phyloP scores from a whole-genome alignment of 2,329 filamentous ascomycete species.

The Cordyceps cicadae region DNA sequence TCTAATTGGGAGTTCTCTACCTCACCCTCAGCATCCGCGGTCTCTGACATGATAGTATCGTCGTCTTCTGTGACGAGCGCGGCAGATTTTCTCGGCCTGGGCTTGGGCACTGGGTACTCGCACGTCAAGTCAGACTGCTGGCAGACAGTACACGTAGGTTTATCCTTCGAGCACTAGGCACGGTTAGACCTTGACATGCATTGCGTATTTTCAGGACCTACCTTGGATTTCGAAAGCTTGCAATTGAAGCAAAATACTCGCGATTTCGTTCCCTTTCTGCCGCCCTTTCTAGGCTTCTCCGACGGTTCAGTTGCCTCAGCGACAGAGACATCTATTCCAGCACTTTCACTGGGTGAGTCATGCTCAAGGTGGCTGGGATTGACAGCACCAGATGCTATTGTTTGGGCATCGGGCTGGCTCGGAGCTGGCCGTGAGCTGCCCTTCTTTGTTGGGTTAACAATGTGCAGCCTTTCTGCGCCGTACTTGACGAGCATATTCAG shows the following conservation, averaged over 20 bases:
- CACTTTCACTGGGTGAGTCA: neutral
- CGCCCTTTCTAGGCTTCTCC: conserved; percentile 1
- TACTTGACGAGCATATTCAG: conserved; percentile 49
- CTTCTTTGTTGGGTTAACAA: conserved; percentile 43
- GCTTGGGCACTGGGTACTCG: conserved; percentile 30
- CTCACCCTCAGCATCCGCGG: conserved; percentile 13
- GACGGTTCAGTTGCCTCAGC: neutral
- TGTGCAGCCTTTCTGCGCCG: conserved; percentile 48
- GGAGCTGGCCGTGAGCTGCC: conserved; percentile 15
- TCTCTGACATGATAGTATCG: conserved; percentile 11
- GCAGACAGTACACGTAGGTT: conserved; percentile 33
- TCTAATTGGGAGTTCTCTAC: conserved; percentile 3
- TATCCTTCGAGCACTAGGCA: conserved; percentile 32
- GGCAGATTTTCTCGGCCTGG: conserved; percentile 18
- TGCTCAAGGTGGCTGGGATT: neutral
- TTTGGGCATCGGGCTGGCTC: neutral
- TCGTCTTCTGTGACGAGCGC: conserved; percentile 15
- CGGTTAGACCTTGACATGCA: conserved; percentile 13
- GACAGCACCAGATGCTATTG: neutral
- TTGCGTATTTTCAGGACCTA: conserved; percentile 15
- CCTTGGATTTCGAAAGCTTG: conserved; percentile 28
- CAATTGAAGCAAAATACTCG: conserved; percentile 30
- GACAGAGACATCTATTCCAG: neutral
- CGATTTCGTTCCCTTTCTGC: conserved; percentile 21
- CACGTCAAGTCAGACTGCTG: conserved; percentile 24